phyloP scores from a whole-genome alignment of 768 basidiomycete genomes.

The Lactarius hengduanensis region DNA sequence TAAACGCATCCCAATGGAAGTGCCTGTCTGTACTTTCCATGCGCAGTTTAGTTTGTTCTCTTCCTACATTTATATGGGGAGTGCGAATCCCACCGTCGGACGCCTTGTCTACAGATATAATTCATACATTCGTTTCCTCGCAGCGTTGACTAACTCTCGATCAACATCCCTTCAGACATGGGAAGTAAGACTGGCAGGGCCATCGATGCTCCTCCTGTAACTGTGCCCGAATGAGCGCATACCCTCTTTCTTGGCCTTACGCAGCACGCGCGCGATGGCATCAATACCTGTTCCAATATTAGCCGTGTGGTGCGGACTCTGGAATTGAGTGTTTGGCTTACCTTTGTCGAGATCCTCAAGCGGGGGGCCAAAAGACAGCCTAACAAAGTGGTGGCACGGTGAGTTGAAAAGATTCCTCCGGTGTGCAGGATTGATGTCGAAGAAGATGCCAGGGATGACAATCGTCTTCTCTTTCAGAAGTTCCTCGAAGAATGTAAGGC shows the following conservation, averaged over 20 bases:
- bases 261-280: slow-evolving; percentile 78
- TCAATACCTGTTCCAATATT: slow-evolving; percentile 60
- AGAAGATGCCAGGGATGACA: slow-evolving; percentile 89
- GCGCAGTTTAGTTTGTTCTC: background rate
- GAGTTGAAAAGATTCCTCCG: slow-evolving; percentile 88
- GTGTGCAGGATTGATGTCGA: slow-evolving; percentile 77
- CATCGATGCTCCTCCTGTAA: slow-evolving; percentile 59
- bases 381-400: slow-evolving; percentile 87
- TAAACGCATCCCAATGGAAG: background rate
- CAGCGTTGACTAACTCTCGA: background rate
- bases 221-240: slow-evolving; percentile 65
- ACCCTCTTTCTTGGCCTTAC: slow-evolving; percentile 62
- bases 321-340: slow-evolving; percentile 28
- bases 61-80: background rate
- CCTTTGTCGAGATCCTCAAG: slow-evolving; percentile 78
- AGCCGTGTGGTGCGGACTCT: background rate
- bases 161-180: slow-evolving; percentile 4
- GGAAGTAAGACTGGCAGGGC: slow-evolving; percentile 1
- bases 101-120: background rate
- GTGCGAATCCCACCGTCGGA: background rate
- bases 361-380: slow-evolving; percentile 84
- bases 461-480: slow-evolving; percentile 88
- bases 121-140: background rate
- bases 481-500: slow-evolving; percentile 95
- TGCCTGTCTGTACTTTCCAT: background rate